Conservation (phyloP, 192 early-diverging fungal genomes). For the Coemansia sp. region DNA sequence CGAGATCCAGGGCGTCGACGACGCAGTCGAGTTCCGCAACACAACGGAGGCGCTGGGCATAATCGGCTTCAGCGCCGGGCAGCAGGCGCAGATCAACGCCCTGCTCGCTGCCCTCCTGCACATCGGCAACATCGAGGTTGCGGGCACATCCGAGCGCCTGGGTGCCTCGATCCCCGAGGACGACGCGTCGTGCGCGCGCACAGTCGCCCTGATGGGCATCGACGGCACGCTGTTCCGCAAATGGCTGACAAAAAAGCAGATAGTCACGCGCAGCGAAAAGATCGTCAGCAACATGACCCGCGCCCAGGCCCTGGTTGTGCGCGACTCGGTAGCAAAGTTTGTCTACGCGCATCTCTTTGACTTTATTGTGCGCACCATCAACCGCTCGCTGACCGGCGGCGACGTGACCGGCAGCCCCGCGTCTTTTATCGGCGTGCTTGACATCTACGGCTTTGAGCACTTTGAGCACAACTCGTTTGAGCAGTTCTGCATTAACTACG, state of each 20-base stretch:
- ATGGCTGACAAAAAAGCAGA: slow-evolving; percentile 94
- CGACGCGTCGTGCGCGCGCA: slow-evolving; percentile 67
- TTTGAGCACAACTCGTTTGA: slow-evolving; percentile 99
- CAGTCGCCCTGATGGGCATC: slow-evolving; percentile 74
- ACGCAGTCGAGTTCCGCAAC: slow-evolving; percentile 85
- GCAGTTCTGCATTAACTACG: slow-evolving; percentile 98
- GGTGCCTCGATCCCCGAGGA: slow-evolving; percentile 72
- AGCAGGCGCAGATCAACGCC: slow-evolving; percentile 87
- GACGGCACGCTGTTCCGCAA: slow-evolving; percentile 79
- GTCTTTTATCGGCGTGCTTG: slow-evolving; percentile 96
- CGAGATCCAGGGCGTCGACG: slow-evolving; percentile 83
- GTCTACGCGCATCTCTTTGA: slow-evolving; percentile 95
- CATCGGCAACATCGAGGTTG: slow-evolving; percentile 92
- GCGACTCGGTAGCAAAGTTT: slow-evolving; percentile 96
- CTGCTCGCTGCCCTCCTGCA: slow-evolving; percentile 91
- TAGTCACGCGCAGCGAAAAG: slow-evolving; percentile 85
- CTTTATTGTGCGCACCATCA: slow-evolving; percentile 91
- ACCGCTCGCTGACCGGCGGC: slow-evolving; percentile 62
- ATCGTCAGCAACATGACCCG: slow-evolving; percentile 76
- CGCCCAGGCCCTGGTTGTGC: slow-evolving; percentile 69
- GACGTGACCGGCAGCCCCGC: slow-evolving; percentile 18
- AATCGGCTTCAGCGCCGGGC: slow-evolving; percentile 77
- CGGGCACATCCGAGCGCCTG: slow-evolving; percentile 55
- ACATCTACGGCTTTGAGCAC: slow-evolving; percentile 99
- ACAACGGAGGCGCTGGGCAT: slow-evolving; percentile 82